Conservation (phyloP, 345 rosid genomes). For the Syzygium jambos region DNA sequence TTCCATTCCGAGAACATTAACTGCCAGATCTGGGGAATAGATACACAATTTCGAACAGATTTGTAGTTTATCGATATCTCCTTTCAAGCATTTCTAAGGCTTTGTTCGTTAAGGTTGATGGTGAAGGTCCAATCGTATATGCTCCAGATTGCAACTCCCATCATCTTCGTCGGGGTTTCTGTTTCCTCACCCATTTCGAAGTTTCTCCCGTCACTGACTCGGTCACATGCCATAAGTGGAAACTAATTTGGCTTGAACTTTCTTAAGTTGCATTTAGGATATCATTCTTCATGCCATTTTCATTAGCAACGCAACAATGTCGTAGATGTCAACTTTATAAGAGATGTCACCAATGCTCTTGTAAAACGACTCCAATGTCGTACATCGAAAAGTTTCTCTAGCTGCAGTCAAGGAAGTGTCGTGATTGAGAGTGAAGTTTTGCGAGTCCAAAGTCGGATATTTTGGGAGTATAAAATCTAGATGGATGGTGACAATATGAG, state of each 20-base stretch:
- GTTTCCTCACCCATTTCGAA: not conserved
- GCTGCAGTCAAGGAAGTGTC: rapidly evolving
- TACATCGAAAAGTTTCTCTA: not conserved
- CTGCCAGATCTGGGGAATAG: not conserved
- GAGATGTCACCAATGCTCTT: not conserved
- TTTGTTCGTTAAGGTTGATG: not conserved
- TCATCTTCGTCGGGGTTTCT: not conserved
- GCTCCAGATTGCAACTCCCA: not conserved
- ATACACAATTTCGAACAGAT: not conserved
- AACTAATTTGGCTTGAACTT: not conserved
- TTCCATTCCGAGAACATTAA: too few relatives aligned
- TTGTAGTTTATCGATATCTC: too few relatives aligned
- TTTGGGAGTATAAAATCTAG: not conserved
- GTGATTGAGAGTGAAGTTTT: not conserved
- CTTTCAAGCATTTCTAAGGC: not conserved
- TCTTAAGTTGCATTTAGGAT: not conserved
- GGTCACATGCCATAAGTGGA: not conserved
- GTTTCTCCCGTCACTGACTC: not conserved
- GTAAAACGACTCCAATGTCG: not conserved
- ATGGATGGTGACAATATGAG: not conserved
- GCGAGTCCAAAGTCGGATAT: not conserved
- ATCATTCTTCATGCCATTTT: not conserved
- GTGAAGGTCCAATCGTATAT: not conserved
- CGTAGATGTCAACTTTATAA: not conserved
- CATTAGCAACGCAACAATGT: not conserved